These are phyloP conservation scores for Funneliformis geosporum DNA, from an alignment of 192 early-diverging fungal genomes.

Conservation along the genomic window DNA sequence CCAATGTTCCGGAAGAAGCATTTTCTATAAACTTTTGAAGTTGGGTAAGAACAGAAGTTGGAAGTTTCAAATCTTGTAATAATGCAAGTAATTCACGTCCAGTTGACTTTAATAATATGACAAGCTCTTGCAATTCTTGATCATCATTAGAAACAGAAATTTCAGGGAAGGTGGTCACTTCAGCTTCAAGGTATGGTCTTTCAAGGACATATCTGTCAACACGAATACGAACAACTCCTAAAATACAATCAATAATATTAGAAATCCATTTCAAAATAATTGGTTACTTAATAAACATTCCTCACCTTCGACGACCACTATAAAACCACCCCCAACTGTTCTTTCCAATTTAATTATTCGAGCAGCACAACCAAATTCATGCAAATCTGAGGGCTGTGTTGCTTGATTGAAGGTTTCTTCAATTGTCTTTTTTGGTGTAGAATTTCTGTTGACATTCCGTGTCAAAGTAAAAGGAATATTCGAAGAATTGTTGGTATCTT, in stretches of 20 bases:
- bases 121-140: conserved; percentile 54
- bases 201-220: conserved; percentile 50
- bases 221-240: conserved; percentile 62
- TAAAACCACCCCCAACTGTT: conserved; percentile 58
- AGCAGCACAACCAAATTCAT: conserved; percentile 51
- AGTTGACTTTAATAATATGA: conserved; percentile 54
- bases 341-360: conserved; percentile 59
- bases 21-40: conserved; percentile 66
- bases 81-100: conserved; percentile 52
- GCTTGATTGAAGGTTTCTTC: conserved; percentile 12
- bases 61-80: conserved; percentile 66
- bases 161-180: conserved; percentile 52
- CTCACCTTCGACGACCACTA: conserved; percentile 67
- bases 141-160: conserved; percentile 48
- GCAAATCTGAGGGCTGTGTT: conserved; percentile 34
- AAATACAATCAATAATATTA: background rate
- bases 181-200: conserved; percentile 55
- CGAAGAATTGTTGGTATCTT: background rate
- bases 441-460: background rate
- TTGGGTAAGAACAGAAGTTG: conserved; percentile 60
- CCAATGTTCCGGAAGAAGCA: conserved; percentile 56
- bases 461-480: background rate
- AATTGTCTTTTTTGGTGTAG: conserved; percentile 17
- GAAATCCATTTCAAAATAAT: background rate
- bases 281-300: background rate